Conservation (phyloP, 371 early-diverging fungal species). For the Mortierella sp. region DNA sequence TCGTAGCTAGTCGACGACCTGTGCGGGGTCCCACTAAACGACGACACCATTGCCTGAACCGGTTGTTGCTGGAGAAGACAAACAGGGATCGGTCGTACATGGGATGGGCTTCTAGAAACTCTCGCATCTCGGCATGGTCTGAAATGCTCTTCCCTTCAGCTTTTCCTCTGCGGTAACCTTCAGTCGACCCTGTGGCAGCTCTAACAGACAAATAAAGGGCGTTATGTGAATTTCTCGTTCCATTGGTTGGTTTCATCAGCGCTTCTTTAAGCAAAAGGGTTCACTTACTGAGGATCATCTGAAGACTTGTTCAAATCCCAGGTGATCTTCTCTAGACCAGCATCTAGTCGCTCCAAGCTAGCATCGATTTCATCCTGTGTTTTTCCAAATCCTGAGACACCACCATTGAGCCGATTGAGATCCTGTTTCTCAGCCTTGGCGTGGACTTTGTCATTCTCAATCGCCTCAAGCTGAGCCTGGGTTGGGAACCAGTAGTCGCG, state of each 20-base stretch:
- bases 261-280: too few relatives aligned
- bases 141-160: constrained; percentile 49
- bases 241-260: not conserved
- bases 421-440: constrained; percentile 11
- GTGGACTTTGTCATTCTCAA: constrained; percentile 8
- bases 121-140: constrained; percentile 56
- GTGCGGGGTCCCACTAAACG: constrained; percentile 62
- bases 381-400: constrained; percentile 34
- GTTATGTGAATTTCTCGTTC: not conserved
- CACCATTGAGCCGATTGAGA: not conserved
- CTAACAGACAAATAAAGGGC: too few relatives aligned
- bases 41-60: constrained; percentile 68
- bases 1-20: constrained; percentile 34
- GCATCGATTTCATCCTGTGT: constrained; percentile 48
- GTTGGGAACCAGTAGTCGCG: constrained; percentile 49
- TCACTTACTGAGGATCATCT: constrained; percentile 26
- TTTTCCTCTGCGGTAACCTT: constrained; percentile 17
- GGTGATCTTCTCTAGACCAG: constrained; percentile 43
- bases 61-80: constrained; percentile 61
- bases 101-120: constrained; percentile 71
- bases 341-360: constrained; percentile 37
- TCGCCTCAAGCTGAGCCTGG: constrained; percentile 33
- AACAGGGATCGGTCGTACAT: constrained; percentile 72
- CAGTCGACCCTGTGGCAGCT: constrained; percentile 1
- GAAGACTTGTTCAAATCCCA: constrained; percentile 23